Evolutionary conservation across 2,329 filamentous ascomycete genomes (phyloP).

Genomic region (Camillea tinctor): DNA sequence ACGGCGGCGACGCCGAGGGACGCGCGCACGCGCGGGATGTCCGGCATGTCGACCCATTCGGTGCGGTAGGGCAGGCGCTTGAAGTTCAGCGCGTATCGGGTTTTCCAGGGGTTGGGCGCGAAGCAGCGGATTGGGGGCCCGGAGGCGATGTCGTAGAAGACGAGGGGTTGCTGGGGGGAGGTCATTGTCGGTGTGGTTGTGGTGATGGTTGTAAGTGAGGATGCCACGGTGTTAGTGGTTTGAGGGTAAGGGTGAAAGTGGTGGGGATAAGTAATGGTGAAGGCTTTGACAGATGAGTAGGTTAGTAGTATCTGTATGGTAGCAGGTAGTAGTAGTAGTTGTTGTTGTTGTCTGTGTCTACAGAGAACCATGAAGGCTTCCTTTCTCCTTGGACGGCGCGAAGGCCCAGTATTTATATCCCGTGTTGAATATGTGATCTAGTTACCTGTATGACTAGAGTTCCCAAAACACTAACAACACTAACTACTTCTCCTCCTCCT

Average conservation of each 20-base stretch:
- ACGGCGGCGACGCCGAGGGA: constrained; percentile 46
- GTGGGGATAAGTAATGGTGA: too few relatives aligned
- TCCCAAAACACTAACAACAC: too few relatives aligned
- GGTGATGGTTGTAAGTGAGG: neutral
- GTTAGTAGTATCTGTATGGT: too few relatives aligned
- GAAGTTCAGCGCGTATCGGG: constrained; percentile 41
- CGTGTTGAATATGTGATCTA: too few relatives aligned
- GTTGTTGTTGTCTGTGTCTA: neutral
- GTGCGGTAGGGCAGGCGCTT: constrained; percentile 37
- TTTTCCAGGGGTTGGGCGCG: constrained; percentile 35
- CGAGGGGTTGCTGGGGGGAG: constrained; percentile 20
- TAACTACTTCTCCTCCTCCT: too few relatives aligned
- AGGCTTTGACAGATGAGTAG: neutral
- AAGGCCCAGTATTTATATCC: neutral
- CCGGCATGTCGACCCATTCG: constrained; percentile 50
- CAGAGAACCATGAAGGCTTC: neutral
- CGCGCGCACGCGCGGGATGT: constrained; percentile 49
- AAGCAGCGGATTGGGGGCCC: constrained; percentile 30
- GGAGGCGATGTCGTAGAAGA: constrained; percentile 44
- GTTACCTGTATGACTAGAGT: too few relatives aligned
- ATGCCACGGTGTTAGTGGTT: neutral
- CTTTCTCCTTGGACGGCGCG: neutral
- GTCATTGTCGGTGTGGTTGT: neutral
- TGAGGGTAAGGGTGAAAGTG: neutral
- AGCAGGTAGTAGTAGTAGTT: too few relatives aligned